phyloP scores from a whole-genome alignment of 768 basidiomycete species.

The Pleurotus salmoneostramineus region DNA sequence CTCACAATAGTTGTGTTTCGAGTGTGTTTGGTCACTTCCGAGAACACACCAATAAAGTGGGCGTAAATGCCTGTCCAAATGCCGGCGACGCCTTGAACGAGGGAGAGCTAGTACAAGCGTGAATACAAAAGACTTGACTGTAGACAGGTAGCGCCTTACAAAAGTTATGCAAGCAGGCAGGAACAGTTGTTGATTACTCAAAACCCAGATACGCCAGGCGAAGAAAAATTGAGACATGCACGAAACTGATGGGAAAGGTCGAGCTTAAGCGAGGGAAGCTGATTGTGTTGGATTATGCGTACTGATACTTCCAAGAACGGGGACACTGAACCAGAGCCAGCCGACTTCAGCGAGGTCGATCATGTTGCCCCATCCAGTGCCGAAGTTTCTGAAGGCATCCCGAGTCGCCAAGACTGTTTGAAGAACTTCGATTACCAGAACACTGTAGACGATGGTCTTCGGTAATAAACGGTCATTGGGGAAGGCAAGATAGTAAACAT shows the following conservation, averaged over 20 bases:
- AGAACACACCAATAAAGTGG: constrained; percentile 9
- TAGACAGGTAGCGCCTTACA: background rate
- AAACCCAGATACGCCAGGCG: constrained; percentile 14
- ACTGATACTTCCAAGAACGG: constrained; percentile 19
- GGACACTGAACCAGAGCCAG: constrained; percentile 21
- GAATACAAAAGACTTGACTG: background rate
- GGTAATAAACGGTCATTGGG: constrained; percentile 17
- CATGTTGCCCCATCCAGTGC: constrained; percentile 20
- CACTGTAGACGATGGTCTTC: constrained; percentile 17
- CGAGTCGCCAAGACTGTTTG: constrained; percentile 18
- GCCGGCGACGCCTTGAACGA: constrained; percentile 10
- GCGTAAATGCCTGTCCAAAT: constrained; percentile 10
- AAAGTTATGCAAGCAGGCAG: constrained; percentile 6
- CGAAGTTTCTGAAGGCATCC: constrained; percentile 21
- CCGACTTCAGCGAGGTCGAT: constrained; percentile 15
- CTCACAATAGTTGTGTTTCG: background rate
- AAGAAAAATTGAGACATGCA: constrained; percentile 17
- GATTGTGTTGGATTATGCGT: background rate
- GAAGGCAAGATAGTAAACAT: constrained; percentile 24
- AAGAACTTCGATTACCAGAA: constrained; percentile 14
- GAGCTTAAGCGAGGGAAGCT: background rate
- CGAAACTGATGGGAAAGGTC: constrained; percentile 10
- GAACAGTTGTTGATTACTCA: constrained; percentile 6
- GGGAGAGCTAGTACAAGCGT: constrained; percentile 7
- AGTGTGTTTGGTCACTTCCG: constrained; percentile 5